Conservation (phyloP, 23 red algal genomes). For the Gracilaria gracilis region DNA sequence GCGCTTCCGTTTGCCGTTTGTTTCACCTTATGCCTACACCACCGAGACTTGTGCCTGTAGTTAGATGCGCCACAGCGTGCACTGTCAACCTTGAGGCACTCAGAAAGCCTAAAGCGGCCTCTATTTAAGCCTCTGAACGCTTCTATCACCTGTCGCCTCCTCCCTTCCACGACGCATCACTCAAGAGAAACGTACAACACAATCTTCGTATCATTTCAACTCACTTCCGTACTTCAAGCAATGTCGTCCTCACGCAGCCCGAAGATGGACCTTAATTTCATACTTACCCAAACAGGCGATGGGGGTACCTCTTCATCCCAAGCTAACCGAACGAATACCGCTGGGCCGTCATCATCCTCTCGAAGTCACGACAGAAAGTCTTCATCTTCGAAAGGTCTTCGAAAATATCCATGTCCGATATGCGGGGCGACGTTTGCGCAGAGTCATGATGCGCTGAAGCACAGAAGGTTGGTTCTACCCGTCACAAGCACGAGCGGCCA, state of each 20-base stretch:
- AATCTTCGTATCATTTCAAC: not conserved
- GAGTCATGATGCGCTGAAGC: conserved; percentile 23
- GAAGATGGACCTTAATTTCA: conserved; percentile 32
- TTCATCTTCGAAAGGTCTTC: not conserved
- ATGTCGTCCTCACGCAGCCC: conserved; percentile 43
- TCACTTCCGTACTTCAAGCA: not conserved
- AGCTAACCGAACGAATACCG: not conserved
- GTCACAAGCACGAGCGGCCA: not conserved
- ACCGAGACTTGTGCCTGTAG: conserved; percentile 6
- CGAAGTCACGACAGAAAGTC: not conserved
- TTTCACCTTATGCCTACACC: conserved; percentile 11
- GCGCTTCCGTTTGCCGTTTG: not conserved
- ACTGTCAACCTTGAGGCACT: conserved; percentile 1
- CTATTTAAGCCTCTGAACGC: conserved; percentile 11
- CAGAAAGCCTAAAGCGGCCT: not conserved
- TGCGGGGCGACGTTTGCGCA: conserved; percentile 25
- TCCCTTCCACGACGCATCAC: not conserved
- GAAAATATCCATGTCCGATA: conserved; percentile 4
- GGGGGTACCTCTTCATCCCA: not conserved
- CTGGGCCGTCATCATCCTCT: not conserved
- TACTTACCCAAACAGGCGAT: not conserved
- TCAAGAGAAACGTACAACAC: not conserved
- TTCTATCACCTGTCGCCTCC: not conserved
- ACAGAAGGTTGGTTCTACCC: conserved; percentile 18
- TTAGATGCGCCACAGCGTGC: not conserved